Base-by-base conservation (phyloP, 2,329 filamentous ascomycete species). In the Magnaporthales sp. region DNA sequence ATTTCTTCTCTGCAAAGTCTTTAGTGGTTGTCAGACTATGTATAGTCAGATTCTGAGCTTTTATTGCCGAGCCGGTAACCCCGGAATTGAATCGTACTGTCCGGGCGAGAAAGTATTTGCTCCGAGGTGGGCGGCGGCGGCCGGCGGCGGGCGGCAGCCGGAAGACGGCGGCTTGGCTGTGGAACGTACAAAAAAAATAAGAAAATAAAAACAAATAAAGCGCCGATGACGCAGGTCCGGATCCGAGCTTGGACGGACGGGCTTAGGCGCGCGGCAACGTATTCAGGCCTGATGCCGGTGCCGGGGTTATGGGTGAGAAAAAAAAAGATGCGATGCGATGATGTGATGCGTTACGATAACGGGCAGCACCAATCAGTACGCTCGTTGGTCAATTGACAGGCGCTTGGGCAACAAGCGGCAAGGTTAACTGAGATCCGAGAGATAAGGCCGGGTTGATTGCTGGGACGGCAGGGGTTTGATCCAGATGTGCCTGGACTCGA, bases 331-430 rank as follows among this genome's bases (percentile, higher is more conserved):
- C 62, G 51, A 56, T 70, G 32, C 32, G 32, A 46, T n/a, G 30
- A 63, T n/a, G 30, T n/a, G 30, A 27, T 64, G 62, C 62, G 54
- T 11, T 70, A 69, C 54, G 54, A 58, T 58, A 58, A 24, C 54
- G 68, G 66, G 67, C 67, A 70, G 74, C 75, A 77, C 78, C 78
- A 80, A 80, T 77, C 78, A 77, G 75, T 75, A 32, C 56, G 56
- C 24, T 60, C 24, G 56, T 60, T 31, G 56, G 60, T 30, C 32
- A 56, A 29, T 66, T 66, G 62, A 62, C 67, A 65, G 54, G 30
- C 66, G 65, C 30, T 61, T 66, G 67, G 65, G 63, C 62, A 46
- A 61, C 27, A 60, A 27, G 56, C 56, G 64, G 64, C 64, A 66
- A 66, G 54, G 64, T 66, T 62, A 66, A 60, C 61, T 63, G 68